Evolutionary conservation across 1,284 basidiomycete genomes (phyloP).

Genomic region (Mrakiaceae sp.): DNA sequence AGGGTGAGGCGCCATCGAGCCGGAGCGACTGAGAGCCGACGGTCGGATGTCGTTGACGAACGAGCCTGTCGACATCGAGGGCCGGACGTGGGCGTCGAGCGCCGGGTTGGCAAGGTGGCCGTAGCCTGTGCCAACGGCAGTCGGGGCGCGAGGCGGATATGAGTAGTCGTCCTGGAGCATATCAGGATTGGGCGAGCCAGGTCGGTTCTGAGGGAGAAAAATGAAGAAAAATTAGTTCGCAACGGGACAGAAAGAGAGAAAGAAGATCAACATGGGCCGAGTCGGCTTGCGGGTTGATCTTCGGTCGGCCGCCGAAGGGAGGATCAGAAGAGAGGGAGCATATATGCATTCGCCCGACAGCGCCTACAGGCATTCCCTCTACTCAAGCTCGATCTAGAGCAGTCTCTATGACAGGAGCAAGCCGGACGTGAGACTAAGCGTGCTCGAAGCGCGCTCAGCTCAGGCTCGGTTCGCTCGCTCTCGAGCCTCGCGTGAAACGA

Average conservation of each 20-base stretch:
- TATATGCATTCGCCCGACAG: background rate
- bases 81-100: background rate
- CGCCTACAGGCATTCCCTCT: no score
- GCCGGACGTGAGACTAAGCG: no score
- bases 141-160: slow-evolving; percentile 4
- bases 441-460: no score
- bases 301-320: no score
- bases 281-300: no score
- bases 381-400: no score
- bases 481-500: no score
- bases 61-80: background rate
- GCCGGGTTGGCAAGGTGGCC: slow-evolving; percentile 8
- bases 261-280: no score
- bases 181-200: slow-evolving; percentile 4
- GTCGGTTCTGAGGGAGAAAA: background rate
- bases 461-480: no score
- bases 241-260: no score
- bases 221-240: no score
- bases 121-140: background rate
- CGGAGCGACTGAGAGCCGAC: background rate
- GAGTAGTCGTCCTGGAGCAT: slow-evolving; percentile 7
- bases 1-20: slow-evolving; percentile 9
- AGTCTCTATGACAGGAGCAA: no score
- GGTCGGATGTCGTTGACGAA: background rate
- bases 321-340: background rate